These are phyloP conservation scores for Naganishia liquefaciens DNA, from an alignment of 1,284 basidiomycete genomes.

Conservation along the genomic window DNA sequence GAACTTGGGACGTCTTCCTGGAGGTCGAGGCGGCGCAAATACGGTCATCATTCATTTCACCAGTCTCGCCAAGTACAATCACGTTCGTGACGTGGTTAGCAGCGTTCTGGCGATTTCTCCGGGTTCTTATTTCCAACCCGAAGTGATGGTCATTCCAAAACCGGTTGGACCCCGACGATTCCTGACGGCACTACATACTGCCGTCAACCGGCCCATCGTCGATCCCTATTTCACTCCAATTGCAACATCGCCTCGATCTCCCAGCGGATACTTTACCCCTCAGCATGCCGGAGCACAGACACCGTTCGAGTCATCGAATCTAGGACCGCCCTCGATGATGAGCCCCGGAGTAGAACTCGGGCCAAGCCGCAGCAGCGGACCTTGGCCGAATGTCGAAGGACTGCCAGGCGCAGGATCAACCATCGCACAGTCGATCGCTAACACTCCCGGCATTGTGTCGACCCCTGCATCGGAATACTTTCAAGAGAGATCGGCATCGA, in stretches of 20 bases:
- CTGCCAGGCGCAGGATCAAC: slow-evolving; percentile 3
- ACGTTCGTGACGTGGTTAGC: slow-evolving; percentile 80
- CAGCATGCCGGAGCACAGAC: not conserved
- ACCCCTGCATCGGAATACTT: slow-evolving; percentile 83
- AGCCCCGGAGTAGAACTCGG: slow-evolving; percentile 20
- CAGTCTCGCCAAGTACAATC: slow-evolving; percentile 80
- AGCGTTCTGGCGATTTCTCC: slow-evolving; percentile 61
- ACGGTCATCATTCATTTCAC: slow-evolving; percentile 82
- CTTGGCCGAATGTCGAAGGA: slow-evolving; percentile 16
- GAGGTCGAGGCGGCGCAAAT: slow-evolving; percentile 14
- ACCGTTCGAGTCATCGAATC: slow-evolving; percentile 1
- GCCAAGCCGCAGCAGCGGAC: slow-evolving; percentile 24
- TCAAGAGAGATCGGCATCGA: slow-evolving; percentile 56
- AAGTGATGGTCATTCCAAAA: slow-evolving; percentile 92
- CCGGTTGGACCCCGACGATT: slow-evolving; percentile 89
- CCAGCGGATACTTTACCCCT: slow-evolving; percentile 50
- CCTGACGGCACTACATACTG: slow-evolving; percentile 83
- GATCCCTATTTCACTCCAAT: slow-evolving; percentile 90
- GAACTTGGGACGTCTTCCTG: slow-evolving; percentile 21
- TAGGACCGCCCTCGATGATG: not conserved
- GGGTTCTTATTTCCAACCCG: slow-evolving; percentile 59
- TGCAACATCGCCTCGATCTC: slow-evolving; percentile 81
- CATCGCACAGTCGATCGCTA: slow-evolving; percentile 10
- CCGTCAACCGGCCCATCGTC: slow-evolving; percentile 75
- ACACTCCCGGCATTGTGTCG: slow-evolving; percentile 22